A percentile compares a stretch with the other conserved stretches of the same genome.
Evolutionary conservation across 1,284 basidiomycete species (phyloP).

Genomic region (Vanrija sp.): DNA sequence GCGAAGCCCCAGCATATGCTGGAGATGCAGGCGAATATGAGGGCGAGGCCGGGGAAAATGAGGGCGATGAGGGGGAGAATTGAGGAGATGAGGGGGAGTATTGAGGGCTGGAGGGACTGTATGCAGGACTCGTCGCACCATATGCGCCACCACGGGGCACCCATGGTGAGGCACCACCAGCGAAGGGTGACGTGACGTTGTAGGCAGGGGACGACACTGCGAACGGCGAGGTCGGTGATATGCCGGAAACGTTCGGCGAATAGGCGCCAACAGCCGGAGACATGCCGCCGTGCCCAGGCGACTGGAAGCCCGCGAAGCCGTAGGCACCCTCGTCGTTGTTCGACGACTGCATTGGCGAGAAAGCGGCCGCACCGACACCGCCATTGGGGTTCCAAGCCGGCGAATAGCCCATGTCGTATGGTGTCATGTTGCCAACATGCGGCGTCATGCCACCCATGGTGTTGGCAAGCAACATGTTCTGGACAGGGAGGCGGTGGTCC

Average conservation of each 20-base stretch:
- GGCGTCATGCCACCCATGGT: slow-evolving; percentile 87
- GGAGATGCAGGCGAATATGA: slow-evolving; percentile 62
- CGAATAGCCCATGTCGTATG: slow-evolving; percentile 79
- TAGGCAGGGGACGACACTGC: slow-evolving; percentile 44
- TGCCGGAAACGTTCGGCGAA: no score
- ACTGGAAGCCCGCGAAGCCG: slow-evolving; percentile 56
- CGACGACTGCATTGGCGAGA: slow-evolving; percentile 88
- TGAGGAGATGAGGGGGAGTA: slow-evolving; percentile 86
- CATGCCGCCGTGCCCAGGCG: slow-evolving; percentile 63
- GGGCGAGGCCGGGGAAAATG: slow-evolving; percentile 53
- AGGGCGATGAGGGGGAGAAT: slow-evolving; percentile 84
- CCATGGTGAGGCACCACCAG: slow-evolving; percentile 71
- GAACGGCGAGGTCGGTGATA: slow-evolving; percentile 76
- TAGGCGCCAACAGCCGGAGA: slow-evolving; percentile 64
- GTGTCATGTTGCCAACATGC: slow-evolving; percentile 78
- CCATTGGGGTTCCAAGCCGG: slow-evolving; percentile 51
- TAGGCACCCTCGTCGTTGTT: slow-evolving; percentile 73
- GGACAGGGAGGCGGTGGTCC: slow-evolving; percentile 85
- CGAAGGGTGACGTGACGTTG: slow-evolving; percentile 77
- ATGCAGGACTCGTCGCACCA: slow-evolving; percentile 57
- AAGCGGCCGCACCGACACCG: slow-evolving; percentile 80
- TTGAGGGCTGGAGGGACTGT: slow-evolving; percentile 77
- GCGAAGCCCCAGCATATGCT: slow-evolving; percentile 54
- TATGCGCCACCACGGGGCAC: slow-evolving; percentile 61
- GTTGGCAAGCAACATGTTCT: slow-evolving; percentile 73